Evolutionary conservation across 2,329 filamentous ascomycete genomes (phyloP), one percentile per base, ranked within the genome.

Genomic region (Cercospora beticola): DNA sequence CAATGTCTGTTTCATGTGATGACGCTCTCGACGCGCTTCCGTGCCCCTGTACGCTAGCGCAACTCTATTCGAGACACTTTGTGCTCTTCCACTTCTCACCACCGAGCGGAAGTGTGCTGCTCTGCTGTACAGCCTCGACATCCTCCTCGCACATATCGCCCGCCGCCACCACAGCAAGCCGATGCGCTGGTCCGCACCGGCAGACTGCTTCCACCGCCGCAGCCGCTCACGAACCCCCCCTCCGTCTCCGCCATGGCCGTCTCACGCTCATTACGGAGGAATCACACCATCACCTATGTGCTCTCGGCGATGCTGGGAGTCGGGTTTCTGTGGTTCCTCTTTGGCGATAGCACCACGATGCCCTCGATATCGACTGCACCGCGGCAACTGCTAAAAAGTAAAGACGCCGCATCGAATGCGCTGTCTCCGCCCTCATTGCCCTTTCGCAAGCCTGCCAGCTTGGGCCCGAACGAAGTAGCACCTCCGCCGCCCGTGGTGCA

Each of bases 401-500:
- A 80, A 67, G 81, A 82, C 67, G 85, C 89, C 46, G 90, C 91
- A 64, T 85, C 89, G 56, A 90, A 92, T 78, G 88, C 87, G 67
- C 86, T 93, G 68, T 93, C 89, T 10, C 91, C 90, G 68, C 90
- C 90, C 9, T 92, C 90, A 23, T 88, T 91, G 67, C 89, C 90
- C 36, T 92, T 92, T 81, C 85, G 87, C 76, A 94, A 93, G 78
- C 83, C 86, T 26, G 82, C 81, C 66, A 80, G 79, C n/a, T 87
- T 88, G 73, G 80, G 80, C 30, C 79, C 82, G 81, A 67, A 86
- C 84, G 79, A 82, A 82, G 56, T 86, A 83, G 77, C 85, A 79
- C 68, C 85, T 81, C 90, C 93, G 60, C 93, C 94, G 64, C 94
- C 94, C 8, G 94, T 99, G 58, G 88, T 92, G 43, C 93, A 92